Evolutionary conservation across 1,284 basidiomycete species (phyloP), one percentile per base, ranked within the genome.

Genomic region (Cutaneotrichosporon spelunceum): DNA sequence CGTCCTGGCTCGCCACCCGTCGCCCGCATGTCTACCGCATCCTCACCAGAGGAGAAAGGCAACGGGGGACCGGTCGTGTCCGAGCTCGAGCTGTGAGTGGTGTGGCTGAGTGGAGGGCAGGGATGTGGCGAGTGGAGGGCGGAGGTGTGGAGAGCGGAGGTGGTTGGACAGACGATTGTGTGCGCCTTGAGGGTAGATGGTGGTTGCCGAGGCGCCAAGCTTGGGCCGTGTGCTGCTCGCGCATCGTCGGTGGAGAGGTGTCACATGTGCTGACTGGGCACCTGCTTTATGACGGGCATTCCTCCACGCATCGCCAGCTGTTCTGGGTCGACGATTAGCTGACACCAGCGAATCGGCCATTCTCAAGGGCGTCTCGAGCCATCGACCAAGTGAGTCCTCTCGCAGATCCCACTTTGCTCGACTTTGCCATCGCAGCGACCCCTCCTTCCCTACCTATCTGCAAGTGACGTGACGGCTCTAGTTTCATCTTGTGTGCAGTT

Each of bases 341-440:
- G 56, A 65, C 56, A 34, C 9, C 59, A 74, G 73, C 53, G 73
- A 74, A 58, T 65, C 66, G 24, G 73, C 73, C 3, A 62, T 74
- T 26, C 62, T 74, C 26, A 65, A 67, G 45, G 68, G 71, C 59
- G 59, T 74, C 7, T 58, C 69, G 7, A 64, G 65, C 42, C 65
- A 67, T 24, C 57, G 68, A 57, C 73, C 70, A 27, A 60, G 72
- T 72, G 44, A 61, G 68, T 65, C 19, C 5, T 16, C 45, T 47
- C 45, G 23, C 23, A 11, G 23, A 47, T 16, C 2, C 19, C 19
- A 42, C 39, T 19, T 42, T 42, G 19, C 39, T 42, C 39, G 39
- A 42, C 19, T 5, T 42, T 42, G 3, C 19, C n/a, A n/a, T n/a
- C n/a, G n/a, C n/a, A n/a, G n/a, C 34, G 3, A 5, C 11, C 34